Evolutionary conservation across 1,284 basidiomycete genomes (phyloP).

Genomic region (Cryptococcus deneoformans): DNA sequence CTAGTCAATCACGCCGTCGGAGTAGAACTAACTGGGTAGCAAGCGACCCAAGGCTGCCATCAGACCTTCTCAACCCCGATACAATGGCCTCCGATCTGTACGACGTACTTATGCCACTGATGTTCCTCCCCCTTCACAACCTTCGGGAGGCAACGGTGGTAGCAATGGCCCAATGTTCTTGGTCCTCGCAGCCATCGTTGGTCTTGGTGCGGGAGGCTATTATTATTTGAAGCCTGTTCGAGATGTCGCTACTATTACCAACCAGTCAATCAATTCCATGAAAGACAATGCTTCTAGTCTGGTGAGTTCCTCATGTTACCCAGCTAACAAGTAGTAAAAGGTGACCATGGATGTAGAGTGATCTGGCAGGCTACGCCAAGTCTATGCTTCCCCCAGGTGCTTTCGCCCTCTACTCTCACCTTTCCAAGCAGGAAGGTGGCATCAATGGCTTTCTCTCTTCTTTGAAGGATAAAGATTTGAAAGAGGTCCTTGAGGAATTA

Average conservation of each 20-base stretch:
- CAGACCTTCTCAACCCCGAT: slow-evolving; percentile 1
- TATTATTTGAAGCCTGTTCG: slow-evolving; percentile 45
- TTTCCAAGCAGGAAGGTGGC: slow-evolving; percentile 31
- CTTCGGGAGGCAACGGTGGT: slow-evolving; percentile 8
- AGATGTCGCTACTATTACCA: slow-evolving; percentile 34
- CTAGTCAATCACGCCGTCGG: no score
- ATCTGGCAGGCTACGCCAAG: slow-evolving; percentile 27
- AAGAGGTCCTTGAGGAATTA: slow-evolving; percentile 37
- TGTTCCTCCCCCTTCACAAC: slow-evolving; percentile 1
- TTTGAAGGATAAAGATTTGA: slow-evolving; percentile 41
- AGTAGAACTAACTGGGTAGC: no score
- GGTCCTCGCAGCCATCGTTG: slow-evolving; percentile 38
- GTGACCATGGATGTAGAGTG: slow-evolving; percentile 6
- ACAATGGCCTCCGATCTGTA: neutral
- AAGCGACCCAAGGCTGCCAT: slow-evolving; percentile 7
- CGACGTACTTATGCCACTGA: slow-evolving; percentile 15
- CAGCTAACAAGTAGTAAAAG: neutral
- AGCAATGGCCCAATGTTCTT: slow-evolving; percentile 27
- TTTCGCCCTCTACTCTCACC: slow-evolving; percentile 30
- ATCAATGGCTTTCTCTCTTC: slow-evolving; percentile 38
- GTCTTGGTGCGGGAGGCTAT: slow-evolving; percentile 37
- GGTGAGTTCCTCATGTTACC: slow-evolving; percentile 10
- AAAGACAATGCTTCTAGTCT: slow-evolving; percentile 20
- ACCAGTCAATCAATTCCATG: slow-evolving; percentile 23
- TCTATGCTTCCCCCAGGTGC: slow-evolving; percentile 32